Conservation (phyloP, 108 stramenopile genomes). For the Conticribra weissflogii region DNA sequence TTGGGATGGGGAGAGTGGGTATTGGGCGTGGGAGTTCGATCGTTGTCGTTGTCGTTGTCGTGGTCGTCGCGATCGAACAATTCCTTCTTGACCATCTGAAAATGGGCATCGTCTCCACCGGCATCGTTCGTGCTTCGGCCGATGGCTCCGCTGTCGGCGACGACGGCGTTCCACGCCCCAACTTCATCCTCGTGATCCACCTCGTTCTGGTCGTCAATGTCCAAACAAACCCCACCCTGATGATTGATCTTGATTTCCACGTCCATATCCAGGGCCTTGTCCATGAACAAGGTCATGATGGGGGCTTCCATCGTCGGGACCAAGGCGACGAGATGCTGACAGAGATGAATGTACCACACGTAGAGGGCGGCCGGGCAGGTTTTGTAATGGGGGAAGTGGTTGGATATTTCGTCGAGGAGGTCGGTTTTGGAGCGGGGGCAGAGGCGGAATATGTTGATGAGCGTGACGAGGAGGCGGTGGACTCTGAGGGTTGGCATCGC, state of each 20-base stretch:
- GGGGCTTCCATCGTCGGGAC: slow-evolving; percentile 50
- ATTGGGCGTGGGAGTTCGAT: not conserved
- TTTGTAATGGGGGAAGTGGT: slow-evolving; percentile 53
- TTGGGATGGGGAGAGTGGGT: not conserved
- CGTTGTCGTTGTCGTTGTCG: slow-evolving; percentile 1
- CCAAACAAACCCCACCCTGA: slow-evolving; percentile 80
- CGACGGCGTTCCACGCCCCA: too few relatives aligned
- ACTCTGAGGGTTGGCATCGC: slow-evolving; percentile 16
- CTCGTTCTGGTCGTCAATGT: slow-evolving; percentile 32
- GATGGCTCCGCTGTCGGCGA: not conserved
- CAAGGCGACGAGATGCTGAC: slow-evolving; percentile 41
- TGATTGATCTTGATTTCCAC: slow-evolving; percentile 96
- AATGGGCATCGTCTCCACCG: slow-evolving; percentile 21
- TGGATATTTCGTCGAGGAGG: slow-evolving; percentile 36
- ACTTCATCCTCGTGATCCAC: not conserved
- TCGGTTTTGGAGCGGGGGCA: slow-evolving; percentile 44
- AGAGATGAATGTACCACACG: slow-evolving; percentile 45
- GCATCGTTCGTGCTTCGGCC: not conserved
- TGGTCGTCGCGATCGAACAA: slow-evolving; percentile 3
- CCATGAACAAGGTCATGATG: slow-evolving; percentile 70
- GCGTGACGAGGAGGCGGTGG: slow-evolving; percentile 34
- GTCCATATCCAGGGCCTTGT: slow-evolving; percentile 94
- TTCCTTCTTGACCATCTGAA: slow-evolving; percentile 21
- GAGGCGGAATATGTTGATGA: slow-evolving; percentile 43
- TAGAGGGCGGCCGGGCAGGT: slow-evolving; percentile 34